phyloP scores from a whole-genome alignment of 2,329 filamentous ascomycete genomes.

The Colletotrichum coccodes region DNA sequence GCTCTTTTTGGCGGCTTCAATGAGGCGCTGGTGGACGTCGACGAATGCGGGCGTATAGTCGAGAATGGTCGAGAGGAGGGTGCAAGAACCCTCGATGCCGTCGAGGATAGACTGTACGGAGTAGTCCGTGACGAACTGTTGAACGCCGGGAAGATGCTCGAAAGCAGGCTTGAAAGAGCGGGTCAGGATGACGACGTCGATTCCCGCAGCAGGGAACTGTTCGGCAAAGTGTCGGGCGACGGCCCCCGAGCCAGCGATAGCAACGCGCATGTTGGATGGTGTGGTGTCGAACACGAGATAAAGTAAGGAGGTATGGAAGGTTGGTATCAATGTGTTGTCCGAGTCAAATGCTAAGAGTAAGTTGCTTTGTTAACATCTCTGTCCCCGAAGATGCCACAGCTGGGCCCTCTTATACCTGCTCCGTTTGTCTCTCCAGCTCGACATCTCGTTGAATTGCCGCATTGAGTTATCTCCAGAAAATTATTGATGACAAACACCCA shows the following conservation, averaged over 20 bases:
- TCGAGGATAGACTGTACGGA: conserved; percentile 5
- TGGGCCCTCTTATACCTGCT: background rate
- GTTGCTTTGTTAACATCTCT: background rate
- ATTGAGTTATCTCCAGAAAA: background rate
- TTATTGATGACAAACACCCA: background rate
- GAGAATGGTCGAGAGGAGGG: conserved; percentile 33
- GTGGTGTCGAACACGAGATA: background rate
- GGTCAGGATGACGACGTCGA: conserved; percentile 28
- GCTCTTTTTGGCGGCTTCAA: conserved; percentile 30
- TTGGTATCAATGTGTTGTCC: background rate
- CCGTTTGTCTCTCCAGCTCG: background rate
- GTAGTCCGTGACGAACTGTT: conserved; percentile 14
- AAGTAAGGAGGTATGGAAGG: background rate
- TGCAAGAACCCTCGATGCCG: conserved; percentile 13
- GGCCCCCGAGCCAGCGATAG: conserved; percentile 33
- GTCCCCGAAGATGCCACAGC: background rate
- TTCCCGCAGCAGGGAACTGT: conserved; percentile 22
- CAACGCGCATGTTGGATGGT: conserved; percentile 16
- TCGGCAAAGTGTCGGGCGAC: conserved; percentile 32
- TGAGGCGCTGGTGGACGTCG: conserved; percentile 30
- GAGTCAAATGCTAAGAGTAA: background rate
- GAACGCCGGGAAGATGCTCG: conserved; percentile 7
- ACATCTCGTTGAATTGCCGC: background rate
- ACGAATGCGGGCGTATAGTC: conserved; percentile 25
- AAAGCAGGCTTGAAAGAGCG: conserved; percentile 25